Evolutionary conservation across 2,329 filamentous ascomycete species (phyloP), one percentile per base, ranked within the genome.

Genomic region (Fusarium succisae): DNA sequence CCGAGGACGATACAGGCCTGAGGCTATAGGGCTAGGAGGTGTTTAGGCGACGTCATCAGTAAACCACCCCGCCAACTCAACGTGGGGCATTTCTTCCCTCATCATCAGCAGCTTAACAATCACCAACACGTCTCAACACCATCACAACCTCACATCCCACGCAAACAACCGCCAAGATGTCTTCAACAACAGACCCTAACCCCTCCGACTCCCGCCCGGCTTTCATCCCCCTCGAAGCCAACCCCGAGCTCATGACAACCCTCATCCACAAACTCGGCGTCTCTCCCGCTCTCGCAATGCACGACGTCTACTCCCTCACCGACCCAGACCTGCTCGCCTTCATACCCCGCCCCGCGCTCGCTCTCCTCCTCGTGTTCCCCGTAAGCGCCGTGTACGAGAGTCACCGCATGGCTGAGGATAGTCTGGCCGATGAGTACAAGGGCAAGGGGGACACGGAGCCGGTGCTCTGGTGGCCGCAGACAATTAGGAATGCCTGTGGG

Each of bases 401-500:
- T 69, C 91, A 92, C 80, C 92, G 95, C 38, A 82, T 89, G 65
- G 86, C 90, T 48, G 95, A 98, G 85, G 95, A 98, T 83, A 85
- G 85, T 57, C 81, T 87, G 28, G 85, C 86, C 47, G 75, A 84
- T 5, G 89, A 91, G 44, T 98, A 98, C 84, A 80, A 82, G 1
- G 93, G 92, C 48, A 87, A 86, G 24, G 95, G 95, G 3, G 83
- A 88, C 2, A 80, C 79, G 1, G 94, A 98, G 80, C 92, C 94
- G 10, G 94, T 98, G 0, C 79, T 97, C 13, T 99, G 96, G 96
- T 98, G 95, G 87, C 93, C 91, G 77, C 96, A 98, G 85, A 98
- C 95, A 0, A 98, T 98, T 78, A 90, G 93, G 69, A 97, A 98
- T 81, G 94, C 96, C 2, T 98, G 96, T 82, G 96, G 96, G 0